These are phyloP conservation scores for Hypoxylon sp. DNA, from an alignment of 2,329 filamentous ascomycete genomes.

Conservation along the genomic window DNA sequence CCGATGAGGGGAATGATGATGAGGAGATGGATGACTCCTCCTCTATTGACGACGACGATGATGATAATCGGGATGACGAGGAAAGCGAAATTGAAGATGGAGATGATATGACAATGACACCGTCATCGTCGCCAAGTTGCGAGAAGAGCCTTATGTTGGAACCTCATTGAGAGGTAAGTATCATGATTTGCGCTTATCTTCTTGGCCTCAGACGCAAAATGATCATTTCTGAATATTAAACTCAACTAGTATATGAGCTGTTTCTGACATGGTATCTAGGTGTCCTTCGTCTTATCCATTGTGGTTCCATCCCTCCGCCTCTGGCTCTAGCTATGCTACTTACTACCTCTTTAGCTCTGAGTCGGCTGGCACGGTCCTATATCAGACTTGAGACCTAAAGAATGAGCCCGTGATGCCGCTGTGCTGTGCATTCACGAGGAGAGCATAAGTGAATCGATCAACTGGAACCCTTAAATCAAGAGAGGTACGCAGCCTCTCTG, in stretches of 20 bases:
- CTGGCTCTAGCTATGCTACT: background rate
- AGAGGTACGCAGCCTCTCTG: background rate
- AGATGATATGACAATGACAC: slow-evolving; percentile 3
- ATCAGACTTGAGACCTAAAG: background rate
- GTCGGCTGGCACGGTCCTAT: background rate
- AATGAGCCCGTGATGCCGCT: background rate
- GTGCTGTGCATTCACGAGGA: background rate
- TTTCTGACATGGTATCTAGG: slow-evolving; percentile 1
- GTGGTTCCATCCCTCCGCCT: background rate
- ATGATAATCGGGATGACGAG: slow-evolving; percentile 2
- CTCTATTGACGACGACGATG: background rate
- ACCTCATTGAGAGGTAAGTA: slow-evolving; percentile 8
- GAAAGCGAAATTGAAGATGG: slow-evolving; percentile 3
- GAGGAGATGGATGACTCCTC: background rate
- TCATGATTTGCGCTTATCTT: background rate
- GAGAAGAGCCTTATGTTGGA: slow-evolving; percentile 1
- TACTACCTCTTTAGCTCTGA: background rate
- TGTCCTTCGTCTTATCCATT: background rate
- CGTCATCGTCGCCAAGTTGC: background rate
- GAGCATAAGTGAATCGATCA: background rate
- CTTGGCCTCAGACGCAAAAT: background rate
- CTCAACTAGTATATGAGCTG: background rate
- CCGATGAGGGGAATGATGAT: background rate
- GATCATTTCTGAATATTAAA: background rate
- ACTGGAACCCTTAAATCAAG: background rate